These are phyloP conservation scores for Aureobasidium melanogenum DNA, from an alignment of 2,329 filamentous ascomycete species.

Conservation along the genomic window DNA sequence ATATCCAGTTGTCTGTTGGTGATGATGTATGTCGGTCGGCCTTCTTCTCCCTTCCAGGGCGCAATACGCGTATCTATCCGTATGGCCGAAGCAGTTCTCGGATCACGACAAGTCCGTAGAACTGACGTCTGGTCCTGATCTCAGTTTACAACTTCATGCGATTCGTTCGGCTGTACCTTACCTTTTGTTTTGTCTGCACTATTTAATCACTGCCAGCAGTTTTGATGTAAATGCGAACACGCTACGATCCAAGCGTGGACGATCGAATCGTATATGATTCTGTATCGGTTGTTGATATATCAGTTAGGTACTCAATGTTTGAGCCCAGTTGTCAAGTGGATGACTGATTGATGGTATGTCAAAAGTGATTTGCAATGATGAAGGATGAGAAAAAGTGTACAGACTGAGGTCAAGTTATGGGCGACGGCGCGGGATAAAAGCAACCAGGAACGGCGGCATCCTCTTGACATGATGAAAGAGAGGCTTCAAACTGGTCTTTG, in stretches of 20 bases:
- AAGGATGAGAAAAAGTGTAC: background rate
- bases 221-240: background rate
- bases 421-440: background rate
- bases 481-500: conserved; percentile 7
- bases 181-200: background rate
- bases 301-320: background rate
- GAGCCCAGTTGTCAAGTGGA: background rate
- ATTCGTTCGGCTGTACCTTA: background rate
- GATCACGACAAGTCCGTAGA: background rate
- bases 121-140: background rate
- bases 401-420: conserved; percentile 2
- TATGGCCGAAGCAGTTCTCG: background rate
- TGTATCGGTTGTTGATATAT: background rate
- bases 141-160: background rate
- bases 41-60: background rate
- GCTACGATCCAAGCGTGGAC: background rate
- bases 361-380: background rate
- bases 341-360: background rate
- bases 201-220: background rate
- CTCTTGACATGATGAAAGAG: conserved; percentile 7
- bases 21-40: background rate
- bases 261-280: background rate
- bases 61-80: background rate
- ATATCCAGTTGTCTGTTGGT: background rate
- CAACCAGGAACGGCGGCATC: background rate